Evolutionary conservation across 1,284 basidiomycete species (phyloP), one percentile per base, ranked within the genome.

Genomic region (Psilocybe mexicana): DNA sequence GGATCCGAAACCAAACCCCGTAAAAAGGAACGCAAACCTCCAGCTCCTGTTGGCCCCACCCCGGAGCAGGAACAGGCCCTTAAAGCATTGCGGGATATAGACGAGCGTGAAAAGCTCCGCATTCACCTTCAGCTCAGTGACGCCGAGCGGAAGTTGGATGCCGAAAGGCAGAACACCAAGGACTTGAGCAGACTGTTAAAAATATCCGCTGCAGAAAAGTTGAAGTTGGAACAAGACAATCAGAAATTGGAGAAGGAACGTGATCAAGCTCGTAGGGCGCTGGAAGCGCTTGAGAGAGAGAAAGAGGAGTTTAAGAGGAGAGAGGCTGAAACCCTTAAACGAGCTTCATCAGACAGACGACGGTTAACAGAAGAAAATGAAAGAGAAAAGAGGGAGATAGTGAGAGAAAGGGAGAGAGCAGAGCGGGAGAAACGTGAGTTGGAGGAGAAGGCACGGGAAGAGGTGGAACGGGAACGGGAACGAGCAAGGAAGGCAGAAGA

Each of bases 401-500:
- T 4, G 30, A 54, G 58, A 26, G 59, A 63, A 30, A 61, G 66
- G 36, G 54, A 61, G 40, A 59, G 64, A 23, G 48, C 54, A 30
- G 61, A 68, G 57, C 42, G 62, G 24, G 62, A 67, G 51, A 61
- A 55, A 49, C 53, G 59, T 4, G 65, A 67, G 26, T 55, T 60
- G 24, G 51, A 62, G 26, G 52, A 30, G 8, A 58, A 60, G 28
- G 58, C 62, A 40, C 60, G 63, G 44, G 58, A 59, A 42, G 65
- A 68, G 43, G 43, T 65, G 1, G 66, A 68, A 24, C 54, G 61
- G 26, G 67, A 66, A 44, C 60, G 61, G 25, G 60, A 61, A 43
- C 48, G 54, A 51, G 51, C 56, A 33, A 61, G 55, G 60, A 60
- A 50, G 43, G 35, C 59, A 1, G 62, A 65, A 11, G 61, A 60